phyloP scores from a whole-genome alignment of 495 filamentous ascomycete genomes.

The Terfezia claveryi region DNA sequence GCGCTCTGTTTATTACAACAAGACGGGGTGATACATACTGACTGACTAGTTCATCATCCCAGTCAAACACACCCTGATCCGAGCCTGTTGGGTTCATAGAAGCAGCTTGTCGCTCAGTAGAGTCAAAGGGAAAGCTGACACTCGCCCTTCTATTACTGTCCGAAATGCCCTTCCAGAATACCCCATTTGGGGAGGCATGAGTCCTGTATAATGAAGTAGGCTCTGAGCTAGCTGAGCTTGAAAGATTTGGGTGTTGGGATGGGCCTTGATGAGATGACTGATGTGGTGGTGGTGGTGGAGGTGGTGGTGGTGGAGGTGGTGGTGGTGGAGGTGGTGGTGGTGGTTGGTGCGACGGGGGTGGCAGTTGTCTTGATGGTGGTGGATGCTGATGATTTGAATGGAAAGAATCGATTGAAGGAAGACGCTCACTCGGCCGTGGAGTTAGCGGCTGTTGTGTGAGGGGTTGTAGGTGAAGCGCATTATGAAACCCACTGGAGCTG shows the following conservation, averaged over 20 bases:
- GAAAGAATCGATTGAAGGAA: conserved; percentile 19
- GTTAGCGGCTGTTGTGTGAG: conserved; percentile 14
- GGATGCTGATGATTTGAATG: conserved; percentile 15
- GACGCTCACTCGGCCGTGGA: conserved; percentile 12
- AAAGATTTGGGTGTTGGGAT: background rate
- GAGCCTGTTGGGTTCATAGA: conserved; percentile 8
- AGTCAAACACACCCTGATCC: conserved; percentile 15
- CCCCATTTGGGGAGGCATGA: conserved; percentile 11
- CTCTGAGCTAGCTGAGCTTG: background rate
- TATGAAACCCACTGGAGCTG: conserved; percentile 17
- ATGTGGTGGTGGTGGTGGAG: conserved; percentile 2
- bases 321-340: background rate
- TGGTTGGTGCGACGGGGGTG: conserved; percentile 18
- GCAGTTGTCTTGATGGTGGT: conserved; percentile 12
- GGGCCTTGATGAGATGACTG: background rate
- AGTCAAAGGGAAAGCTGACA: conserved; percentile 16
- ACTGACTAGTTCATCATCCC: conserved; percentile 18
- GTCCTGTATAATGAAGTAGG: conserved; percentile 3
- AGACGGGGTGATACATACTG: conserved; percentile 10
- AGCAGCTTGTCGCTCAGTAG: conserved; percentile 10
- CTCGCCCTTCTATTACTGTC: conserved; percentile 15
- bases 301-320: conserved; percentile 2
- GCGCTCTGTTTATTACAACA: background rate
- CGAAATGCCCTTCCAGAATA: conserved; percentile 17
- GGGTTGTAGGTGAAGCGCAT: conserved; percentile 14